Conservation (phyloP, 176 grass and related monocot species). For the Saccharum officinarum region DNA sequence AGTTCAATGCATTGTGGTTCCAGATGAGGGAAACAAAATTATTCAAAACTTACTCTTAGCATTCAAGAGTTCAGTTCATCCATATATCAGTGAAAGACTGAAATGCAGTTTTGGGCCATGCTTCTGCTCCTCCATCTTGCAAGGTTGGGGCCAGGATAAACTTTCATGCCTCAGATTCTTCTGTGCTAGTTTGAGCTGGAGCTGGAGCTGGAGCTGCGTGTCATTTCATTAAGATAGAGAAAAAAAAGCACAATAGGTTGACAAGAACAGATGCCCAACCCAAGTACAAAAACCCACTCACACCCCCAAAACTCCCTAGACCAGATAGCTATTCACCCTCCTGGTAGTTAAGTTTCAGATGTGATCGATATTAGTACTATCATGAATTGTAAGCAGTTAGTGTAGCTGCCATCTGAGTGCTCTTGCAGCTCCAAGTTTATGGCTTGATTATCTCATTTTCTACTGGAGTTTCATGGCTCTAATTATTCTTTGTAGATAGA, state of each 20-base stretch:
- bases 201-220: background rate
- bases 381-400: background rate
- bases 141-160: background rate
- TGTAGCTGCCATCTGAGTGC: background rate
- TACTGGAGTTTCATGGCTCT: conserved; percentile 8
- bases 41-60: background rate
- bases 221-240: background rate
- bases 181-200: background rate
- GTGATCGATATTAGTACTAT: background rate
- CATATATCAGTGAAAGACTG: background rate
- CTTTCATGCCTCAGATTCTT: background rate
- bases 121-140: background rate
- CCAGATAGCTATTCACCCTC: background rate
- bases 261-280: background rate
- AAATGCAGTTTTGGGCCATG: background rate
- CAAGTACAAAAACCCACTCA: background rate
- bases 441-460: background rate
- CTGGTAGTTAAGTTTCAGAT: background rate
- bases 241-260: background rate
- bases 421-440: background rate
- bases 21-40: conserved; percentile 1
- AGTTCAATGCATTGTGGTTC: background rate
- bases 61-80: background rate
- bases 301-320: background rate
- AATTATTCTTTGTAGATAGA: background rate